Conservation (phyloP, 2,329 filamentous ascomycete species). For the Neocucurbitaria cava region DNA sequence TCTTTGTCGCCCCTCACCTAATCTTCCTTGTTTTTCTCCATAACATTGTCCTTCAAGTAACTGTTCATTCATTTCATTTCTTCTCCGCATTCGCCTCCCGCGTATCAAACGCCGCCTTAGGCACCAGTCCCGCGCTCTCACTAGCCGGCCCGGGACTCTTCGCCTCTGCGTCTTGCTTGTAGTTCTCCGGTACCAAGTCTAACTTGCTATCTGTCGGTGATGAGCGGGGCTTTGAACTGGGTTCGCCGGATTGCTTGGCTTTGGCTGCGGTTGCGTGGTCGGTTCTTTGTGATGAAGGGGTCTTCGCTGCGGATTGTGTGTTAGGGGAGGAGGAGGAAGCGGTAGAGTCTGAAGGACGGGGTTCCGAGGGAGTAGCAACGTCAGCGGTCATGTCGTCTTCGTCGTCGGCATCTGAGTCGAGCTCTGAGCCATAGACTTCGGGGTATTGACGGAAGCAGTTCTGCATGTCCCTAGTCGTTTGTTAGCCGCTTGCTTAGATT, state of each 20-base stretch:
- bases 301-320: background rate
- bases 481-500: constrained; percentile 10
- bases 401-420: constrained; percentile 79
- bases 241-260: constrained; percentile 9
- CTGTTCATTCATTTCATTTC: constrained; percentile 1
- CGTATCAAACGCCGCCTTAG: constrained; percentile 60
- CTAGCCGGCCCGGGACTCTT: constrained; percentile 23
- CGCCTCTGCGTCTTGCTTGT: constrained; percentile 20
- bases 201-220: background rate
- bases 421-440: constrained; percentile 88
- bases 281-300: constrained; percentile 2
- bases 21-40: background rate
- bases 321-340: background rate
- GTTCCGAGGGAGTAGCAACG: constrained; percentile 7
- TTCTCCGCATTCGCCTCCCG: constrained; percentile 11
- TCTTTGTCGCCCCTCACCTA: background rate
- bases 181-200: constrained; percentile 11
- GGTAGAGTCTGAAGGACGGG: background rate
- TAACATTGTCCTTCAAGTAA: no score
- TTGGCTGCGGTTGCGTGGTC: constrained; percentile 12
- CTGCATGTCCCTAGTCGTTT: constrained; percentile 79
- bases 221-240: constrained; percentile 10
- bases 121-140: constrained; percentile 56
- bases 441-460: constrained; percentile 94
- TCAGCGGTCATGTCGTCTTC: constrained; percentile 58